Evolutionary conservation across 108 stramenopile genomes (phyloP), one percentile per base, ranked within the genome.

Genomic region (Nitzschia inconspicua): DNA sequence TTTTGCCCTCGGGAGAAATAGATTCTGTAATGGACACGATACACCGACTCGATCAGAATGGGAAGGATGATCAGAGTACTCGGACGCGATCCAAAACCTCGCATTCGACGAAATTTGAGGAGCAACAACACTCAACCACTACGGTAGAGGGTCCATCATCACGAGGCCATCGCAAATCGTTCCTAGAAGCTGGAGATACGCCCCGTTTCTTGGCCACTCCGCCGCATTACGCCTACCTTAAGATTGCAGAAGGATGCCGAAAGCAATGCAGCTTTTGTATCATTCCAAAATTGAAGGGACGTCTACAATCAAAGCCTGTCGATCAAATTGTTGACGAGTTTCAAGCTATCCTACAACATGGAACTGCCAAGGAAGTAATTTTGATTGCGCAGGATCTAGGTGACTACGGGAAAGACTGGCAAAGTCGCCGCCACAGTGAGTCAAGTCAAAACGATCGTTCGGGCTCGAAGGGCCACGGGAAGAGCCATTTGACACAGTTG

Each of bases 261-360:
- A 76, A 76, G 46, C 61, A 30, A 14, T 76, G 75, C 25, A 43
- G 62, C 20, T 76, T 76, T 44, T 76, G 75, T 25, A 69, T 76
- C 44, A 76, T 76, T 61, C 75, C 75, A n/a, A 70, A 76, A 30
- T 59, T 76, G 52, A 76, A 76, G 50, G 75, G 75, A 30, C 55
- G 64, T 6, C 52, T 76, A 20, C 75, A 76, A 36, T 70, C 68
- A 46, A 76, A 76, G 44, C 75, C 68, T 19, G 50, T 65, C 8
- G 32, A 44, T n/a, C 68, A 76, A 54, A 14, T 76, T 3, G 64
- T 76, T 4, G 54, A 70, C 36, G 75, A 76, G 47, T 70, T 65
- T 47, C 52, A 65, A 60, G 68, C 53, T 11, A 22, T 76, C 5
- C 22, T 70, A 27, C 52, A 70, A 27, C 47, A 62, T 61, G 73